Percentiles rank a stretch among this genome's conserved stretches.
Conservation (phyloP, 2,329 filamentous ascomycete genomes). For the Pleoardoris graminearum region DNA sequence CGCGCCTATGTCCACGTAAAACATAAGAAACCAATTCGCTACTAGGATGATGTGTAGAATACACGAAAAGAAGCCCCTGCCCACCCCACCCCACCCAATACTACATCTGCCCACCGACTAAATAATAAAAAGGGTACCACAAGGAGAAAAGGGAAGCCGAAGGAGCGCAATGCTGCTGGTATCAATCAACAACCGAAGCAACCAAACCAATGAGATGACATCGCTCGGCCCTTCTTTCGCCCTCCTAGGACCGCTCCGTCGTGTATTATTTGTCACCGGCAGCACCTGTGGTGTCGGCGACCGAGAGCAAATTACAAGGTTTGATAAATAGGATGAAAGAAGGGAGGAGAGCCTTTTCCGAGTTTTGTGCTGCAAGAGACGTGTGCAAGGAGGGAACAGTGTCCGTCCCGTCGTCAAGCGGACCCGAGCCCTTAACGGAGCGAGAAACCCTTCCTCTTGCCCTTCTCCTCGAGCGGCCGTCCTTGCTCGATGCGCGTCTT, state of each 20-base stretch:
- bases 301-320: conserved; percentile 47
- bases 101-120: conserved; percentile 43
- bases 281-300: conserved; percentile 47
- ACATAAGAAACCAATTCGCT: conserved; percentile 47
- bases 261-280: conserved; percentile 45
- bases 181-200: conserved; percentile 50
- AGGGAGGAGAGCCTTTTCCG: conserved; percentile 38
- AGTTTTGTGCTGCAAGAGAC: conserved; percentile 33
- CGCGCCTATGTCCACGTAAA: conserved; percentile 32
- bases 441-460: conserved; percentile 99
- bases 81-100: conserved; percentile 35
- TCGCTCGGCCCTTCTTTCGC: conserved; percentile 30
- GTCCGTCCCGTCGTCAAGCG: conserved; percentile 15
- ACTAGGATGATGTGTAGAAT: conserved; percentile 48
- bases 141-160: conserved; percentile 39
- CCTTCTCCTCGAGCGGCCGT: conserved; percentile 93
- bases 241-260: conserved; percentile 34
- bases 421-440: conserved; percentile 68
- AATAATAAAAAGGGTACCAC: conserved; percentile 40
- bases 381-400: conserved; percentile 22
- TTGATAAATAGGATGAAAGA: conserved; percentile 45
- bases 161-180: conserved; percentile 50
- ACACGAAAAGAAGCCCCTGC: conserved; percentile 44
- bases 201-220: conserved; percentile 40
- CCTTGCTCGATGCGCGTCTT: conserved; percentile 94